phyloP scores from a whole-genome alignment of 257 asterid genomes.

The Solanum virginianum region DNA sequence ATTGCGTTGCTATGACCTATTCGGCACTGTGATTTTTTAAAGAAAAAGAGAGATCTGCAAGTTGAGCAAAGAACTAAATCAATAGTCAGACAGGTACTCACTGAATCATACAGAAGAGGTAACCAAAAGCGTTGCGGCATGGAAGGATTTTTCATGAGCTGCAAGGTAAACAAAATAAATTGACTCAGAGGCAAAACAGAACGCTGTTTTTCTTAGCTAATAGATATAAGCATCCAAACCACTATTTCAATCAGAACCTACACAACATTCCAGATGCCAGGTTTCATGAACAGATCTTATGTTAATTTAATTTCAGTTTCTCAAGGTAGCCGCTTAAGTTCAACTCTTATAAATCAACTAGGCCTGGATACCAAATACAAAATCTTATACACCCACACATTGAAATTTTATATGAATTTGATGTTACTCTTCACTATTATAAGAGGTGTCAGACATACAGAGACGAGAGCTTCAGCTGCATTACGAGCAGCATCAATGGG shows the following conservation, averaged over 20 bases:
- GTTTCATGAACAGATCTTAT: background rate
- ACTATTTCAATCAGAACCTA: background rate
- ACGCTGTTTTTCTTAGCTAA: background rate
- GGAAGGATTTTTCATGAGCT: slow-evolving; percentile 91
- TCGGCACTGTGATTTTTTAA: background rate
- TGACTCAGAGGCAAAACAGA: background rate
- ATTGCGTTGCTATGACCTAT: background rate
- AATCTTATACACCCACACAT: background rate
- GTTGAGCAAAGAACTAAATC: background rate
- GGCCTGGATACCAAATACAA: background rate
- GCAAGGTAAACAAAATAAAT: slow-evolving; percentile 16
- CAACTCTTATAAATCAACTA: background rate
- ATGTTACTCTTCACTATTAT: slow-evolving; percentile 2
- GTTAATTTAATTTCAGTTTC: background rate
- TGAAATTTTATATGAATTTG: background rate
- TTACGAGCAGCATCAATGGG: slow-evolving; percentile 50
- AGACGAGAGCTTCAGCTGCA: slow-evolving; percentile 74
- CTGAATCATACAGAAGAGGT: slow-evolving; percentile 77
- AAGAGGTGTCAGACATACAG: slow-evolving; percentile 35
- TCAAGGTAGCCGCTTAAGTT: background rate
- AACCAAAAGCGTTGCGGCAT: slow-evolving; percentile 90
- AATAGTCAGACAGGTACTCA: slow-evolving; percentile 19
- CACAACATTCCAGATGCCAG: background rate
- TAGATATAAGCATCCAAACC: background rate
- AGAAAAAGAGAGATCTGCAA: background rate